Conservation (phyloP, 495 filamentous ascomycete species). For the Tuber magnatum region DNA sequence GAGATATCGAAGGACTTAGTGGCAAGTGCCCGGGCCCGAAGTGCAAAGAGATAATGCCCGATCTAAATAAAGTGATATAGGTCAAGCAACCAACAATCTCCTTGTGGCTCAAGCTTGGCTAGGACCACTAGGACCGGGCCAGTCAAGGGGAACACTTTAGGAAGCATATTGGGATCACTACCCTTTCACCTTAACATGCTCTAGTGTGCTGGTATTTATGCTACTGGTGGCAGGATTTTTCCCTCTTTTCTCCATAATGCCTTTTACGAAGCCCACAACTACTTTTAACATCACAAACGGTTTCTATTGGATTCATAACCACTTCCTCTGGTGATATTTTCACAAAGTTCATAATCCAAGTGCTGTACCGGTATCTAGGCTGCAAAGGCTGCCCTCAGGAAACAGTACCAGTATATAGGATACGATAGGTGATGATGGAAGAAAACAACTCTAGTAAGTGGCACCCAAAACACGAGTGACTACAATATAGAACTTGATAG, state of each 20-base stretch:
- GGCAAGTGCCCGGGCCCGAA: background rate
- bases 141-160: background rate
- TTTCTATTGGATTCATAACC: no score
- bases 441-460: no score
- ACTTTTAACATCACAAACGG: background rate
- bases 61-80: background rate
- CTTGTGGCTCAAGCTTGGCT: no score
- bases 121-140: background rate
- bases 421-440: no score
- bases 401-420: no score
- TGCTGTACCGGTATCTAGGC: no score
- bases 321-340: no score
- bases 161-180: background rate
- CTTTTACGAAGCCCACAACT: background rate
- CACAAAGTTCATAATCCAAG: no score
- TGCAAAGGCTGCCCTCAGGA: no score
- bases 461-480: no score
- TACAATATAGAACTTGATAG: no score
- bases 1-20: background rate
- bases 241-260: background rate
- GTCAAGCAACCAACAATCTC: background rate
- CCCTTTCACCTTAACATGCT: background rate
- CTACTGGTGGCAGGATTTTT: background rate
- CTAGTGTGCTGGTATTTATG: background rate
- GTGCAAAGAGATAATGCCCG: background rate